A percentile compares a stretch with the other conserved stretches of the same genome.
phyloP scores from a whole-genome alignment of 305 asterid genomes.

The Solanum hybrid region DNA sequence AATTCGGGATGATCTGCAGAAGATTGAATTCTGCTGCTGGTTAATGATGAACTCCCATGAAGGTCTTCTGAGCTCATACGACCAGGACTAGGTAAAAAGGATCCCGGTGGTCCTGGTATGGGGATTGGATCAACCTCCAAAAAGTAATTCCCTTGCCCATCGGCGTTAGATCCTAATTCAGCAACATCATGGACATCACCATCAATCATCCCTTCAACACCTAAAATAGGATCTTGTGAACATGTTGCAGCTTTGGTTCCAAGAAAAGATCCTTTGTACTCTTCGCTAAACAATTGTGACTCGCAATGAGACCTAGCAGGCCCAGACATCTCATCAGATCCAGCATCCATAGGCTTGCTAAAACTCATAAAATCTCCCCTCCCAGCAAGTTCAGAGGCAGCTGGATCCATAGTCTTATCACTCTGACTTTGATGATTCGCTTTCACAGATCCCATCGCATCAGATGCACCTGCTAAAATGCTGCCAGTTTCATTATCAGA shows the following conservation, averaged over 20 bases:
- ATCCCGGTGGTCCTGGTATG: slow-evolving; percentile 96
- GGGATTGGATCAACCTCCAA: slow-evolving; percentile 79
- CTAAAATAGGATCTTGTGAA: slow-evolving; percentile 37
- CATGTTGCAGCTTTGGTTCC: slow-evolving; percentile 13
- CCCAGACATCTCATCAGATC: slow-evolving; percentile 23
- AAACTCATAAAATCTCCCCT: slow-evolving; percentile 32
- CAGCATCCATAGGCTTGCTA: slow-evolving; percentile 39
- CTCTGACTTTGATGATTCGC: slow-evolving; percentile 27
- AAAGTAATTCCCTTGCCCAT: slow-evolving; percentile 49
- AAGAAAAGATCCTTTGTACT: slow-evolving; percentile 21
- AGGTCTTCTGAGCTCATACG: slow-evolving; percentile 73
- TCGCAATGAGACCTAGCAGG: slow-evolving; percentile 23
- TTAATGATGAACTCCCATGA: slow-evolving; percentile 72
- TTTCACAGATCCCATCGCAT: slow-evolving; percentile 18
- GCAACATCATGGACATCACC: slow-evolving; percentile 13
- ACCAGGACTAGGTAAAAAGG: slow-evolving; percentile 87
- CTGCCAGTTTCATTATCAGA: slow-evolving; percentile 21
- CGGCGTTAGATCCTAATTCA: slow-evolving; percentile 36
- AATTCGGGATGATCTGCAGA: slow-evolving; percentile 62
- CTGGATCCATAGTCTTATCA: slow-evolving; percentile 24
- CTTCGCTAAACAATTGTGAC: slow-evolving; percentile 23
- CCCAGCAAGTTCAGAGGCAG: slow-evolving; percentile 22
- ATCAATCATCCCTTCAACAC: slow-evolving; percentile 33
- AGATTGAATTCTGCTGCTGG: slow-evolving; percentile 65
- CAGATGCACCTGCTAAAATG: slow-evolving; percentile 18